Evolutionary conservation across 2,329 filamentous ascomycete genomes (phyloP).

Genomic region (Truncatella angustata): DNA sequence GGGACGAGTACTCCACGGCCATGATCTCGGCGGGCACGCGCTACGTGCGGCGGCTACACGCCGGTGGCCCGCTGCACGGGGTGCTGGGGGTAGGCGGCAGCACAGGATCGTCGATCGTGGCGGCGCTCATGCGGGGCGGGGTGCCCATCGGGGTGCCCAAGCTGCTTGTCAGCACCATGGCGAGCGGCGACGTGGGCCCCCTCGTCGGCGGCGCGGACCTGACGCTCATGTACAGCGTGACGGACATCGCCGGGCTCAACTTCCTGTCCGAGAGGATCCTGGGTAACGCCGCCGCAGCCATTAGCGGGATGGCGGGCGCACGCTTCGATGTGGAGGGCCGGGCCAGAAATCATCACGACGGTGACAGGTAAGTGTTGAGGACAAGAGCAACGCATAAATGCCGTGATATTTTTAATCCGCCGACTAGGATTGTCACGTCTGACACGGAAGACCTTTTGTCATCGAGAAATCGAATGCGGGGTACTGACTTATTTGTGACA

Average conservation of each 20-base stretch:
- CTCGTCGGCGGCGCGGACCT: constrained; percentile 70
- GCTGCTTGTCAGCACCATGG: constrained; percentile 68
- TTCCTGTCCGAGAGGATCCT: constrained; percentile 56
- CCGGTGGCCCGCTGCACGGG: constrained; percentile 33
- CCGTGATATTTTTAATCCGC: no score
- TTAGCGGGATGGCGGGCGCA: constrained; percentile 54
- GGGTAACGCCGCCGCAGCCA: constrained; percentile 60
- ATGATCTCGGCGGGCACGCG: neutral
- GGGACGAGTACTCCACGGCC: constrained; percentile 5
- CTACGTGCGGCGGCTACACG: constrained; percentile 25
- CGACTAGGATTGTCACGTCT: no score
- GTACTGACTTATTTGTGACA: no score
- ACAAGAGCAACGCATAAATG: no score
- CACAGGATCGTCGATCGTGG: constrained; percentile 59
- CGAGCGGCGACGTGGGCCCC: constrained; percentile 62
- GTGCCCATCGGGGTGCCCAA: constrained; percentile 68
- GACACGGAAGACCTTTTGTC: no score
- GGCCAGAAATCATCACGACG: neutral
- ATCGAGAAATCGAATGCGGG: no score
- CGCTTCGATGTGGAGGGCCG: constrained; percentile 28
- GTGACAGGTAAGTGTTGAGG: no score
- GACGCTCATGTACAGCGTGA: constrained; percentile 68
- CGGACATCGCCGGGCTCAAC: constrained; percentile 68
- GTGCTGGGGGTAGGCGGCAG: constrained; percentile 62
- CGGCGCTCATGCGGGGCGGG: constrained; percentile 58